Evolutionary conservation across 129 eudicot species (phyloP).

Genomic region (Flaveria linearis): DNA sequence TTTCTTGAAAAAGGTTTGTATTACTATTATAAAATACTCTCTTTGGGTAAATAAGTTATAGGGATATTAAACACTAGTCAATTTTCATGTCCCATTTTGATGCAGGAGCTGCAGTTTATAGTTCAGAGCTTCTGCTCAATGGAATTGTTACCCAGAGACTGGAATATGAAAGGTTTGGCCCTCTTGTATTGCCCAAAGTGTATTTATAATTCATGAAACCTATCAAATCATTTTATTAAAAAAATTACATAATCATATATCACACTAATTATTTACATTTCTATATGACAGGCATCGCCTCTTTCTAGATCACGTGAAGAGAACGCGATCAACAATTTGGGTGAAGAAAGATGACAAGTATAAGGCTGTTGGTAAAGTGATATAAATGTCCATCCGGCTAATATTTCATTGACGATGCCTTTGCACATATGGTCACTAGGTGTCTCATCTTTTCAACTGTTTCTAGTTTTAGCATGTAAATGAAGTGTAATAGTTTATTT

Average conservation of each 20-base stretch:
- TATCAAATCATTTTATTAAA: neutral
- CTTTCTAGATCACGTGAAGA: constrained; percentile 6
- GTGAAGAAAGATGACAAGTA: constrained; percentile 17
- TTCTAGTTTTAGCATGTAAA: constrained; percentile 30
- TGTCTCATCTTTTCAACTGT: neutral
- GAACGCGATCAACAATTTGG: constrained; percentile 20
- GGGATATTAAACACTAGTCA: neutral
- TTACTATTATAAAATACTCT: neutral
- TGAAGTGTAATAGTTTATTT: constrained; percentile 24
- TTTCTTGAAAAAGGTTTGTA: constrained; percentile 74
- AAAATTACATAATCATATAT: neutral
- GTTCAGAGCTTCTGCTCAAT: constrained; percentile 83
- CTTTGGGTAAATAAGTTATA: constrained; percentile 6
- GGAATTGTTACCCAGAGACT: constrained; percentile 88
- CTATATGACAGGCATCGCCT: neutral
- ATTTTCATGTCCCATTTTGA: constrained; percentile 11
- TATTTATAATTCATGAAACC: neutral
- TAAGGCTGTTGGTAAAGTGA: constrained; percentile 8
- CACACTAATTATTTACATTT: neutral
- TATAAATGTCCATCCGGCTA: neutral
- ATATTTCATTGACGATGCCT: neutral
- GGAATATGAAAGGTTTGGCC: constrained; percentile 75
- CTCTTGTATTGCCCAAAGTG: neutral
- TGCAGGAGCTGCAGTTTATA: constrained; percentile 75
- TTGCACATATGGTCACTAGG: constrained; percentile 12